These are phyloP conservation scores for Penicillium angulare DNA, from an alignment of 495 filamentous ascomycete genomes.

Conservation along the genomic window DNA sequence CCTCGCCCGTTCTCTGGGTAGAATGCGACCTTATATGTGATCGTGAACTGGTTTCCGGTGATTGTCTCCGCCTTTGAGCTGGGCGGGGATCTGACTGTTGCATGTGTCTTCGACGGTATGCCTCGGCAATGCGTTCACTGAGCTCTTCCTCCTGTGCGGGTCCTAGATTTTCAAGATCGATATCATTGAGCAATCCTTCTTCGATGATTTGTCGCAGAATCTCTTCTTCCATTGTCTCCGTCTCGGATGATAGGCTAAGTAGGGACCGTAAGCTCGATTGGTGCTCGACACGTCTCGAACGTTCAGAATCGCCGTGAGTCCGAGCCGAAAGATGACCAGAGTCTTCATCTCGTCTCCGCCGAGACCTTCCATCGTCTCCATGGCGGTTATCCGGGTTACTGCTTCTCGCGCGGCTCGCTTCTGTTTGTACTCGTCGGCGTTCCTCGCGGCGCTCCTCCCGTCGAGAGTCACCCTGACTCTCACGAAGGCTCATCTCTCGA, in stretches of 20 bases:
- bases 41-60: conserved; percentile 21
- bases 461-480: conserved; percentile 43
- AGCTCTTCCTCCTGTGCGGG: conserved; percentile 78
- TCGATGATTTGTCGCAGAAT: conserved; percentile 86
- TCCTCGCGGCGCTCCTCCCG: conserved; percentile 31
- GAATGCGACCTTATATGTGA: conserved; percentile 36
- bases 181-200: conserved; percentile 80
- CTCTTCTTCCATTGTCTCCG: conserved; percentile 85
- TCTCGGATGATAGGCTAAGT: conserved; percentile 65
- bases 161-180: conserved; percentile 80
- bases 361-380: conserved; percentile 35
- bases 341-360: conserved; percentile 46
- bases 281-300: conserved; percentile 66
- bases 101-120: conserved; percentile 70
- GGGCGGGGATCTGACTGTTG: conserved; percentile 34
- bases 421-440: conserved; percentile 12
- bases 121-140: conserved; percentile 83
- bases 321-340: conserved; percentile 26
- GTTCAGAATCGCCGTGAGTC: conserved; percentile 19
- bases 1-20: conserved; percentile 22
- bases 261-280: conserved; percentile 83
- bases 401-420: conserved; percentile 12
- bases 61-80: conserved; percentile 24
- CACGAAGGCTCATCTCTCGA: conserved; percentile 66
- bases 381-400: conserved; percentile 27